Evolutionary conservation across 352 stramenopile genomes (phyloP).

Genomic region (Globisporangium spinosum): DNA sequence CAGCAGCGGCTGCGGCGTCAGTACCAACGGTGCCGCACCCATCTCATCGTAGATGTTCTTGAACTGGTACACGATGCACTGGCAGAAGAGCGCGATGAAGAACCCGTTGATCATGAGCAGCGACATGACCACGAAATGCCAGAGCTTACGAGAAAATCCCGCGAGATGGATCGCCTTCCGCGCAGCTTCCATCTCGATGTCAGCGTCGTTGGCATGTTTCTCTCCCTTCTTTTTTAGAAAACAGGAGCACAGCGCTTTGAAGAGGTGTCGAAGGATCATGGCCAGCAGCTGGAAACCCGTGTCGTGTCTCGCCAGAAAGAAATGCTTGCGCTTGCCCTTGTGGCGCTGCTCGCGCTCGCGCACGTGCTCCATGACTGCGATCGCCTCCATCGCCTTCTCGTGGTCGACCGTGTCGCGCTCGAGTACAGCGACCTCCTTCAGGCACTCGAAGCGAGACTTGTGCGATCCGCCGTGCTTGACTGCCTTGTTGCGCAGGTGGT

Average conservation of each 20-base stretch:
- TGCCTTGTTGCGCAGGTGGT: background rate
- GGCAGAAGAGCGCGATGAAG: conserved; percentile 16
- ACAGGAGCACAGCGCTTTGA: background rate
- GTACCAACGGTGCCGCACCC: background rate
- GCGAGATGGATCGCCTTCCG: background rate
- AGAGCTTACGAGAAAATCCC: conserved; percentile 8
- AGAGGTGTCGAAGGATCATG: conserved; percentile 10
- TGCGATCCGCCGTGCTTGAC: background rate
- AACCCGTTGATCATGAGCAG: conserved; percentile 17
- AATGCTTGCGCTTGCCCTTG: background rate
- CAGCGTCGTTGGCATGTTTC: background rate
- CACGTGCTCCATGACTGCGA: conserved; percentile 25
- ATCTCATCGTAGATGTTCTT: conserved; percentile 8
- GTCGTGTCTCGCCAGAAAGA: conserved; percentile 10
- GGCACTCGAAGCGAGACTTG: conserved; percentile 19
- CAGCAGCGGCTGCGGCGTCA: background rate
- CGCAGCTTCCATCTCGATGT: background rate
- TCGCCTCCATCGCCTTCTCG: conserved; percentile 24
- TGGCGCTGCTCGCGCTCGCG: conserved; percentile 11
- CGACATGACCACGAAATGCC: conserved; percentile 13
- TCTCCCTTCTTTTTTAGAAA: background rate
- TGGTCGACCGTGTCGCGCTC: conserved; percentile 13
- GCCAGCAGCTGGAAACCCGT: conserved; percentile 33
- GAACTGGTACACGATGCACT: conserved; percentile 15
- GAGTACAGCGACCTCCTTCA: conserved; percentile 18